These are phyloP conservation scores for Cutaneotrichosporon cutaneum DNA, from an alignment of 1,284 basidiomycete species.

Conservation along the genomic window DNA sequence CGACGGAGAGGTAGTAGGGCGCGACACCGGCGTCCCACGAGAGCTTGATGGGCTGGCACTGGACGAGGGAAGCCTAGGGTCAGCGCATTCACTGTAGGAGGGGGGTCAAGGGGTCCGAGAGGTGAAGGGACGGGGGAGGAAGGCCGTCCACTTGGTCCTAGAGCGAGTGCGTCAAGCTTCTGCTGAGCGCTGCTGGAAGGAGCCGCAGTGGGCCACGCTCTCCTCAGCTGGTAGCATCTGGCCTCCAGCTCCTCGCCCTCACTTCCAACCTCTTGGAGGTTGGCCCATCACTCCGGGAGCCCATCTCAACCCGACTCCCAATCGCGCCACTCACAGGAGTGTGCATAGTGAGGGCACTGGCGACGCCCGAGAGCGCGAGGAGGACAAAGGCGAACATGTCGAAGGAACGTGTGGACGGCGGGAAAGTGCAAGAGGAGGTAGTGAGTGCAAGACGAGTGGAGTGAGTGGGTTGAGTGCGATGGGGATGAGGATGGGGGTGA, in stretches of 20 bases:
- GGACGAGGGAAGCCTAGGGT: constrained; percentile 39
- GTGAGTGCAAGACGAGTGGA: not conserved
- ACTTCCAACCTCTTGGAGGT: too few species aligned
- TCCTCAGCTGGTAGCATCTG: too few species aligned
- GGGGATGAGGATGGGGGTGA: too few species aligned
- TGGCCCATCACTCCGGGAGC: too few species aligned
- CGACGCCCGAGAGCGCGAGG: constrained; percentile 13
- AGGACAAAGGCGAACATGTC: constrained; percentile 10
- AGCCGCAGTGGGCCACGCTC: too few species aligned
- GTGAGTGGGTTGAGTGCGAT: too few species aligned
- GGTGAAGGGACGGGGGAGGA: not conserved
- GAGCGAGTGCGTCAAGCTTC: too few species aligned
- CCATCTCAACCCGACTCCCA: too few species aligned
- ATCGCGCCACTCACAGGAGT: constrained; percentile 11
- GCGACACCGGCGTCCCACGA: constrained; percentile 59
- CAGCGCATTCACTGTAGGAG: not conserved
- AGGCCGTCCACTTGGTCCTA: not conserved
- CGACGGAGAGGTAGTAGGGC: constrained; percentile 66
- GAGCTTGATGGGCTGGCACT: constrained; percentile 52
- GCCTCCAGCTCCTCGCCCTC: too few species aligned
- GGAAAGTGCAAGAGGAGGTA: not conserved
- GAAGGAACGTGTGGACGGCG: constrained; percentile 9
- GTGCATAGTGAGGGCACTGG: constrained; percentile 12
- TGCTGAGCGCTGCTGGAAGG: too few species aligned
- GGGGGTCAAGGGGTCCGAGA: not conserved